Conservation (phyloP, 495 filamentous ascomycete genomes). For the Cairneyella variabilis region DNA sequence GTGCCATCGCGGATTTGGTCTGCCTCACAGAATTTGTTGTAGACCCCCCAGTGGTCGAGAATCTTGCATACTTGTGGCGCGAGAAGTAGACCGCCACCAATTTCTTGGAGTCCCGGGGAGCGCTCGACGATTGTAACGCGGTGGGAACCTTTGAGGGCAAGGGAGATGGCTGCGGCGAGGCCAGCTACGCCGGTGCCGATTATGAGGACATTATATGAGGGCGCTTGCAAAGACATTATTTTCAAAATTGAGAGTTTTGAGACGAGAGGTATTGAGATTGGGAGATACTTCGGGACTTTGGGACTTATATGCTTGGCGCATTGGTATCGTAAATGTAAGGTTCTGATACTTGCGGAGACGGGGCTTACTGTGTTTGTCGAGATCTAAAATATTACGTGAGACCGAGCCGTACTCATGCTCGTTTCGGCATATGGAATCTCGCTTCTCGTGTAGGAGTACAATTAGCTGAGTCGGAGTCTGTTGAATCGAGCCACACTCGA, state of each 20-base stretch:
- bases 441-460: too few relatives aligned
- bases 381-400: too few relatives aligned
- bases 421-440: too few relatives aligned
- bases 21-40: background rate
- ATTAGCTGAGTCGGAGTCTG: too few relatives aligned
- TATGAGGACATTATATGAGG: background rate
- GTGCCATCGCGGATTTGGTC: background rate
- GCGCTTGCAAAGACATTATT: background rate
- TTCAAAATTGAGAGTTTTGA: background rate
- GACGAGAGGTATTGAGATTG: too few relatives aligned
- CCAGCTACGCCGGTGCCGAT: background rate
- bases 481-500: too few relatives aligned
- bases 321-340: too few relatives aligned
- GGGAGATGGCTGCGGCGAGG: background rate
- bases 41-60: background rate
- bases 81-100: background rate
- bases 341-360: too few relatives aligned
- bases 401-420: too few relatives aligned
- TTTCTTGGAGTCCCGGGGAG: background rate
- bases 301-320: too few relatives aligned
- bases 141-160: background rate
- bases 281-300: too few relatives aligned
- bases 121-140: background rate
- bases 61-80: background rate
- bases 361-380: too few relatives aligned